These are phyloP conservation scores for Lablab purpureus DNA, from an alignment of 306 rosid species.

Conservation along the genomic window DNA sequence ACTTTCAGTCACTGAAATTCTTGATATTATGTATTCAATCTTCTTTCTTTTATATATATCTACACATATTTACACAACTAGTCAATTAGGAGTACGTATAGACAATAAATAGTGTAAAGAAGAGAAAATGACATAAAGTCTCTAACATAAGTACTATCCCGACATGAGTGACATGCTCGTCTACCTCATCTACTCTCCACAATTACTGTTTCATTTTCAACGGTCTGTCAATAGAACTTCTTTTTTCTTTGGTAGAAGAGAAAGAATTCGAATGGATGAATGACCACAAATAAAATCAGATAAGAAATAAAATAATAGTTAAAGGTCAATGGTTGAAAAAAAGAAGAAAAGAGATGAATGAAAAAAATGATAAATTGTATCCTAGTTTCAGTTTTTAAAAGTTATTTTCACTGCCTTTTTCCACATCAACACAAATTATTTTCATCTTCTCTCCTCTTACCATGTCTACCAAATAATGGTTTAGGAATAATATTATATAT, in stretches of 20 bases:
- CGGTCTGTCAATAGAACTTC: not conserved
- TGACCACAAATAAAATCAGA: too few relatives aligned
- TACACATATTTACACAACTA: not conserved
- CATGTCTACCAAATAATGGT: too few relatives aligned
- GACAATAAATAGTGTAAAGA: not conserved
- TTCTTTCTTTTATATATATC: not conserved
- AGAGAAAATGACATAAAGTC: not conserved
- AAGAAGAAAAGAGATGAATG: too few relatives aligned
- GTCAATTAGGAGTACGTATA: not conserved
- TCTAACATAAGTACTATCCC: not conserved
- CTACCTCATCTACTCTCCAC: not conserved
- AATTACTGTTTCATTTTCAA: constrained; percentile 3
- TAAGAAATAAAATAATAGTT: too few relatives aligned
- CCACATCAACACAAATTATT: too few relatives aligned
- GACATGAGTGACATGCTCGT: not conserved
- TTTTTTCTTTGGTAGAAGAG: not conserved
- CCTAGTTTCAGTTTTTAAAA: too few relatives aligned
- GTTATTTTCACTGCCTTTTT: too few relatives aligned
- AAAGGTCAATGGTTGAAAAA: too few relatives aligned
- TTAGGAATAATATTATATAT: too few relatives aligned
- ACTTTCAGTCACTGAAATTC: constrained; percentile 13
- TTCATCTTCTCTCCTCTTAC: too few relatives aligned
- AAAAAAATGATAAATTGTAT: too few relatives aligned
- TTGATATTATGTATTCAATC: not conserved
- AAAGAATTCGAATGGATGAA: too few relatives aligned